Conservation (phyloP, 805 yeast species). For the Yarrowia sp. region DNA sequence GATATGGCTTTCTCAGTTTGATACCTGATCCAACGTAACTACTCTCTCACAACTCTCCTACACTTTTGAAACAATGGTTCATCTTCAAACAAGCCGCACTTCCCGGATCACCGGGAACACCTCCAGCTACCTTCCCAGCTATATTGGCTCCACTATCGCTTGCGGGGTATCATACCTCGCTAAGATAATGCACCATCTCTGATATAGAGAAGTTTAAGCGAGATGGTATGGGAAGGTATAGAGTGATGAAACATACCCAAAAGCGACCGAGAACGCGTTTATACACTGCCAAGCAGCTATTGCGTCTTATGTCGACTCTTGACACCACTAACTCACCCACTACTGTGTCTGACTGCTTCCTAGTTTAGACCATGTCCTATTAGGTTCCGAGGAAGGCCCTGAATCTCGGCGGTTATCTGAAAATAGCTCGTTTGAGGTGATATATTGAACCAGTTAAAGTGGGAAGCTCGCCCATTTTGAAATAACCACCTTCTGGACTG, state of each 20-base stretch:
- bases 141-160: background rate
- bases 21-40: too few relatives aligned
- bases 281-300: too few relatives aligned
- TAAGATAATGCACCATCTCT: conserved; percentile 14
- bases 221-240: background rate
- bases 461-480: background rate
- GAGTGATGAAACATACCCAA: background rate
- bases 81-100: background rate
- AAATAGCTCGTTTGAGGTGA: background rate
- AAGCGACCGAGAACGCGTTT: too few relatives aligned
- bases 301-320: too few relatives aligned
- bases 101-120: conserved; percentile 5
- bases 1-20: too few relatives aligned
- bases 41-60: too few relatives aligned
- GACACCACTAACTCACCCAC: too few relatives aligned
- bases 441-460: background rate
- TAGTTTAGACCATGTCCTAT: background rate
- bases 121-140: background rate
- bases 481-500: background rate
- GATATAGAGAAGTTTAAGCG: background rate
- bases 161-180: conserved; percentile 3
- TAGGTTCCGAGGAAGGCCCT: conserved; percentile 17
- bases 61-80: too few relatives aligned
- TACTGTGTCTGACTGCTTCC: background rate
- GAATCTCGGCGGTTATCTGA: background rate